Percentiles rank a stretch among this genome's conserved stretches.
Evolutionary conservation across 495 filamentous ascomycete species (phyloP).

Genomic region (Penicillium atrosanguineum): DNA sequence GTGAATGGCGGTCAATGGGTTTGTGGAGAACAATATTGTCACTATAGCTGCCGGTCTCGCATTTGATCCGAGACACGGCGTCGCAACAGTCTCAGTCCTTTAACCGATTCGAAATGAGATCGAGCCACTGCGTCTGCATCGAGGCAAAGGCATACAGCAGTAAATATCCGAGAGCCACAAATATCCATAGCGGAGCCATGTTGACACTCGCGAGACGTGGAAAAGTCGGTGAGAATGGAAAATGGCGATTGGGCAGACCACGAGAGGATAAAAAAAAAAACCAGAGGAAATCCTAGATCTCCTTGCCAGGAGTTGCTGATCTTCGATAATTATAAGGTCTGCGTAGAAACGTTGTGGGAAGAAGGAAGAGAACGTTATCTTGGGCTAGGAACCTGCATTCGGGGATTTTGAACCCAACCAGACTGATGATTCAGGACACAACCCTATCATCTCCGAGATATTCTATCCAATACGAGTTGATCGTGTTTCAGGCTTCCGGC

Average conservation of each 20-base stretch:
- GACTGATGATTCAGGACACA: constrained; percentile 14
- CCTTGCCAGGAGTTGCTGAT: not conserved
- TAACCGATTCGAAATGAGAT: constrained; percentile 13
- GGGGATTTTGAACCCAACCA: constrained; percentile 20
- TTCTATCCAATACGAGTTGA: constrained; percentile 23
- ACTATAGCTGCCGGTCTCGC: not conserved
- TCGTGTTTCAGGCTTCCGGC: constrained; percentile 4
- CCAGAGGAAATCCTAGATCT: not conserved
- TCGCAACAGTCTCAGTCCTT: constrained; percentile 11
- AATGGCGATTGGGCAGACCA: not conserved
- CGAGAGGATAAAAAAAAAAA: not conserved
- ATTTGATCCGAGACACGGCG: not conserved
- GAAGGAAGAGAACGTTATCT: not conserved
- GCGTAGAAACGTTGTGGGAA: not conserved
- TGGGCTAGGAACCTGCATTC: not conserved
- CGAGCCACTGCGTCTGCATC: constrained; percentile 21
- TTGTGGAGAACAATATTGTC: not conserved
- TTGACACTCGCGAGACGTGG: not conserved
- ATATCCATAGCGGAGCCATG: constrained; percentile 39
- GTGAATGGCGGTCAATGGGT: not conserved
- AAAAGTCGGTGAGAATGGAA: constrained; percentile 10
- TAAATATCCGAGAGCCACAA: constrained; percentile 40
- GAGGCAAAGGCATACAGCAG: constrained; percentile 43
- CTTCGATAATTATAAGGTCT: not conserved
- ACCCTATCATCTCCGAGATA: constrained; percentile 16